Base-by-base conservation (phyloP, 179 eudicot genomes). In the Nepenthes alata region DNA sequence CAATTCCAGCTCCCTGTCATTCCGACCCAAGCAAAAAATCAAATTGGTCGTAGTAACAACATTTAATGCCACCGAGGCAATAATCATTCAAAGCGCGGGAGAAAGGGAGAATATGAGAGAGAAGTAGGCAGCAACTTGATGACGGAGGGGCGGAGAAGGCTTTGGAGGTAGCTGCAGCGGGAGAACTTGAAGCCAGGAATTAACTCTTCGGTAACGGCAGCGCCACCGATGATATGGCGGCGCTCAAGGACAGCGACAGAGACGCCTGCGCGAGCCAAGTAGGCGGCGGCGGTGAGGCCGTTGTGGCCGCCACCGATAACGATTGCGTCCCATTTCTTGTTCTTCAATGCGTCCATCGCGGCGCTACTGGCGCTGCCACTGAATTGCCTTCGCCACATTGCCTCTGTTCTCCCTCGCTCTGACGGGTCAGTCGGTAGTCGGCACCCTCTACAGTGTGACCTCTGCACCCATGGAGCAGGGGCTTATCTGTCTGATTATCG, bases 141-240 rank as follows among this genome's bases (percentile, higher is more conserved):
- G 47, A 93, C 68, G 8, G 78, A 62, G 47, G 98, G 98, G 15
- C 98, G 91, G 47, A 93, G 95, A 69, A 93, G 98, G 78, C 98
- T 93, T 68, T 93, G 98, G 49, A 93, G 95, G 62, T 93, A 93
- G 72, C 98, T 93, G 60, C 98, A 93, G n/a, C 98, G 87, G 25
- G 98, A 93, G 67, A 93, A 93, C 78, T 82, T 85, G 78, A 89
- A 93, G 9, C 98, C 98, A 39, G 95, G 91, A 55, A 89, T 48
- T 59, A 93, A 57, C 74, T 93, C 98, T 25, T 93, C 98, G 2
- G 98, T 93, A n/a, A 93, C 89, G 58, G 97, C 95, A 49, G 98
- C 98, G 5, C 98, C 98, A 12, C 98, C 98, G 37, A 93, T 57
- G 54, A 89, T 37, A 77, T 83, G 89, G 52, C 95, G 98, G 53